Evolutionary conservation across 164 flowering plant species (phyloP), one percentile per base, ranked within the genome.

Genomic region (Tetracentron sinense): DNA sequence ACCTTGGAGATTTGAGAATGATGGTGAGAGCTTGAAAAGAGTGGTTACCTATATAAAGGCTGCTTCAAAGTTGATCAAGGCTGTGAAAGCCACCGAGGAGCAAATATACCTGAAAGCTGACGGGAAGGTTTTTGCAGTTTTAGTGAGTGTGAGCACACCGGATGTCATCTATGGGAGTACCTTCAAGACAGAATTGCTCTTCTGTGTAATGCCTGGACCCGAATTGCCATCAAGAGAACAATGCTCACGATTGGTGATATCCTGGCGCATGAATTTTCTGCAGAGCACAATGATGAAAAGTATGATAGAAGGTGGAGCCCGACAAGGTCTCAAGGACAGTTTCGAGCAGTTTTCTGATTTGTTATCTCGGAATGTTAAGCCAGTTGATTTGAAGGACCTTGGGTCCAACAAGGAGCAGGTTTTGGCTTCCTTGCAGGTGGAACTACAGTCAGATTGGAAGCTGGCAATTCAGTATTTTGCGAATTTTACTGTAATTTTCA

Each of bases 281-380:
- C 98, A 94, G 74, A 90, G 84, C 73, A 90, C 93, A 49, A 89
- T 94, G 88, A 90, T 94, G 96, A 90, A 83, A 73, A 82, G 97
- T 48, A 85, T 90, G 95, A 89, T 94, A 58, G 98, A 94, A 72
- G 74, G 77, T 75, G 98, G 98, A 60, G 90, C 97, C 7, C 76
- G 90, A 26, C 90, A 82, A 73, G 97, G 97, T 70, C 72, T 94
- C 14, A 90, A 81, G 77, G 95, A 86, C 23, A 89, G 85, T 72
- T 88, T 76, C 62, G 90, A 82, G 55, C 87, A 78, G 68, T 83
- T 62, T 68, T 79, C 77, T 17, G 69, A 60, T 57, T 56, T 85
- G 30, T 72, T 94, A 57, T 71, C 92, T 69, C 71, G 82, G 68
- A 82, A 38, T 48, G 81, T 83, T 49, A 83, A 79, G 65, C 78